Base-by-base conservation (phyloP, 2,329 filamentous ascomycete genomes). In the Leptographium radiaticola region DNA sequence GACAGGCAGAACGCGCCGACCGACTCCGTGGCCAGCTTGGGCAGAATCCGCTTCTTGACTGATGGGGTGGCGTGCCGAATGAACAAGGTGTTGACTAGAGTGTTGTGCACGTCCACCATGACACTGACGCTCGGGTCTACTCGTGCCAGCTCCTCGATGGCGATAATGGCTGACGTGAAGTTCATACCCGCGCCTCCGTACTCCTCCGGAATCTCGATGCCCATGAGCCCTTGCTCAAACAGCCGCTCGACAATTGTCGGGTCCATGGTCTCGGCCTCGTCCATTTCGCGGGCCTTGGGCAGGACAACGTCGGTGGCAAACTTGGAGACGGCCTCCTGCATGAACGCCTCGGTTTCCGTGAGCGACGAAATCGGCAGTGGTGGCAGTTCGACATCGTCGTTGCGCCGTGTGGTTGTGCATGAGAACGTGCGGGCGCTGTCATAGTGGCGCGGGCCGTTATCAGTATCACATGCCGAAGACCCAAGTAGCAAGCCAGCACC, bases 111-210 rank as follows among this genome's bases (percentile, higher is more conserved):
- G 68, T 98, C 93, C 55, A 90, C 88, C 74, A 98, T 72, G 58
- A 98, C 93, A 64, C 87, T 91, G 58, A 98, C 93, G 60, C 87
- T 94, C 43, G 93, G 93, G 65, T 98, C 93, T 18, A 95, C 87
- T 55, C 89, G 81, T 1, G 93, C 93, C 57, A 98, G 76, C 76
- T 98, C 93, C 72, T 98, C 93, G 63, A 98, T 98, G 33, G 88
- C 91, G 46, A 98, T 84, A 66, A 98, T 95, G 57, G 90, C 91
- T 1, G 90, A 75, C 1, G 93, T 97, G 72, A 98, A 98, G 79
- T 96, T 96, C 93, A 98, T 97, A 62, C 90, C 93, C 0, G 91
- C 88, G 57, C 93, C 93, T 57, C 93, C 93, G 66, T 85, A 98
- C 70, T 96, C 90, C 70, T 98, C 93, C 16, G 93, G 91, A 55